These are phyloP conservation scores for Boletus speciosus DNA, from an alignment of 768 basidiomycete genomes.

Conservation along the genomic window DNA sequence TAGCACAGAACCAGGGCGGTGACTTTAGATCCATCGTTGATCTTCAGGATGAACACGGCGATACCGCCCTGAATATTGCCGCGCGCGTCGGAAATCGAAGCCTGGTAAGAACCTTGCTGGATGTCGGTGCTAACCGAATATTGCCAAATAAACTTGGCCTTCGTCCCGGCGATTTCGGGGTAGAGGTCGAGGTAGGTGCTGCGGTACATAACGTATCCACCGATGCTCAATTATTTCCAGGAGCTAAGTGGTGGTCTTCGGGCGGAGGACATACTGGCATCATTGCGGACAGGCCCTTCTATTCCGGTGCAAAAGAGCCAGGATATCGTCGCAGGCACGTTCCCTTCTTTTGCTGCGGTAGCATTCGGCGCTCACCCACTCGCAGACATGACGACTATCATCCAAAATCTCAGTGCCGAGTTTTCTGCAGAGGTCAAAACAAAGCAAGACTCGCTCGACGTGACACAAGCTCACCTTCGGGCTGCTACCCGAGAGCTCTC, in stretches of 20 bases:
- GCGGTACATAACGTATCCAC: background rate
- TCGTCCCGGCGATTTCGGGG: slow-evolving; percentile 91
- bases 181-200: slow-evolving; percentile 77
- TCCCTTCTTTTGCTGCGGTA: background rate
- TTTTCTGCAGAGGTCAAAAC: slow-evolving; percentile 80
- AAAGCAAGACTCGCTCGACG: slow-evolving; percentile 86
- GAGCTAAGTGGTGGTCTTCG: slow-evolving; percentile 67
- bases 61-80: slow-evolving; percentile 93
- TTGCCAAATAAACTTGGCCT: slow-evolving; percentile 91
- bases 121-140: slow-evolving; percentile 88
- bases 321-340: slow-evolving; percentile 73
- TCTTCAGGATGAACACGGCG: slow-evolving; percentile 91
- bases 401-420: slow-evolving; percentile 72
- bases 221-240: slow-evolving; percentile 33
- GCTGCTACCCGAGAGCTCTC: slow-evolving; percentile 88
- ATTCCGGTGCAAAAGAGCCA: slow-evolving; percentile 84
- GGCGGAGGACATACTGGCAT: slow-evolving; percentile 77
- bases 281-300: slow-evolving; percentile 68
- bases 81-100: slow-evolving; percentile 89
- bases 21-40: slow-evolving; percentile 82
- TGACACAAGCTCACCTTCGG: slow-evolving; percentile 82
- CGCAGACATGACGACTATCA: slow-evolving; percentile 81
- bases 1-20: slow-evolving; percentile 72
- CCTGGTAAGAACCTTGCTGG: slow-evolving; percentile 80
- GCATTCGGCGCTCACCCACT: slow-evolving; percentile 8